Evolutionary conservation across 768 basidiomycete species (phyloP), one percentile per base, ranked within the genome.

Genomic region (Termitomyces sp.): DNA sequence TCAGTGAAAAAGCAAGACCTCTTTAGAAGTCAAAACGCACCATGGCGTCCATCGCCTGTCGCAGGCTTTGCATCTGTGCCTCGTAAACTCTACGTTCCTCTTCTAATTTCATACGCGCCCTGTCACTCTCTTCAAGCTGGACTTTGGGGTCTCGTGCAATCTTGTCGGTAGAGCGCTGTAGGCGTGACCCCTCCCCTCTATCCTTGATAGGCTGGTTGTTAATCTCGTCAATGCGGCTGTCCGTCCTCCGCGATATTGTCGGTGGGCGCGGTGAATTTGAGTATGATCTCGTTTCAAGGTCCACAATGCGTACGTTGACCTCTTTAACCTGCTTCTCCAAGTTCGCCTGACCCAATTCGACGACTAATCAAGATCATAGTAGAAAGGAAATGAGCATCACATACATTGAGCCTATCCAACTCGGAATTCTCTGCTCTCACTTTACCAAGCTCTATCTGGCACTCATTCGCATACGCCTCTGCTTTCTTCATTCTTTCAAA

Each of bases 241-340:
- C 89, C 26, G 85, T 73, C 26, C 87, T 82, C 42, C 85, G 77
- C 47, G 84, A 79, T 1, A 75, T 75, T 5, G 78, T 73, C 2
- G 80, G 72, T 5, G 84, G 77, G 36, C 86, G 79, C 14, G 86
- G 82, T n/a, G 81, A 78, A 62, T 73, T 87, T 12, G 83, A 70
- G 61, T 91, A 85, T 5, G 90, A 86, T 65, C 78, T 88, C 1
- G 91, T 90, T 69, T 92, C 91, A 18, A 93, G 77, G 65, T 93
- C 92, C 9, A 90, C 84, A 56, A 94, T 84, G 42, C 86, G 87
- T 43, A 91, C 81, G 60, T 92, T 91, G 33, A 93, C 73, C 53
- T 93, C 92, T 66, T 92, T 92, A 66, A 89, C 78, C 66, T 91
- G 88, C 66, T 91, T 93, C 74, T 94, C 91, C 18, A 94, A 76